Evolutionary conservation across 2,329 filamentous ascomycete genomes (phyloP).

Genomic region (Blastomyces gilchristii): DNA sequence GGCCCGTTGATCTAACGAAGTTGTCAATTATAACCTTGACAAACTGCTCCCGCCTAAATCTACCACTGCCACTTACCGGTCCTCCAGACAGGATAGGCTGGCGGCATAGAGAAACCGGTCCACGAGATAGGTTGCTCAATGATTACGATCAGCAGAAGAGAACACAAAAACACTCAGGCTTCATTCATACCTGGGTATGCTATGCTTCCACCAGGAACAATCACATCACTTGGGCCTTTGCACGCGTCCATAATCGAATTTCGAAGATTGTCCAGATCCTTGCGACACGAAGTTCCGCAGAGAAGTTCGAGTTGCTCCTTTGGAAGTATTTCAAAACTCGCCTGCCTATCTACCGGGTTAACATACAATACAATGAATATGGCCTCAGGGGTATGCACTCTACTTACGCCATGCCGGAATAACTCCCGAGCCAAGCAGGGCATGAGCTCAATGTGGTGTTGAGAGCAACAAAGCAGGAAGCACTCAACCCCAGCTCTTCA

Average conservation of each 20-base stretch:
- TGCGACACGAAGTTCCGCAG: not conserved
- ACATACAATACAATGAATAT: not conserved
- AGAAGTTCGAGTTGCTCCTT: not conserved
- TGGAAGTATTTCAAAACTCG: not conserved
- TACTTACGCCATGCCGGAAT: not conserved
- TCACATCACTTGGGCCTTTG: not conserved
- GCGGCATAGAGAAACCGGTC: constrained; percentile 2
- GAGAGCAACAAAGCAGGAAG: not conserved
- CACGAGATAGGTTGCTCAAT: not conserved
- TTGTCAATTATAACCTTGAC: not conserved
- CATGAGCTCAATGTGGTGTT: not conserved
- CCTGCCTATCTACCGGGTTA: not conserved
- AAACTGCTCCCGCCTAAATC: not conserved
- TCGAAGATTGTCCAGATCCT: not conserved
- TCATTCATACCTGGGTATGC: constrained; percentile 1
- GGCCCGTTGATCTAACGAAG: not conserved
- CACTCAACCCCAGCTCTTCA: not conserved
- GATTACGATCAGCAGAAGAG: not conserved
- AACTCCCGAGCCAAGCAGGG: not conserved
- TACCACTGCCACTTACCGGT: not conserved
- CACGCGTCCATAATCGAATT: not conserved
- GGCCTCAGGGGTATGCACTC: not conserved
- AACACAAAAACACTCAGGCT: no score
- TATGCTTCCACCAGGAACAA: constrained; percentile 1
- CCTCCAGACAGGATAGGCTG: not conserved